phyloP scores from a whole-genome alignment of 148 eudicot genomes.

The Vaccinium darrowii region DNA sequence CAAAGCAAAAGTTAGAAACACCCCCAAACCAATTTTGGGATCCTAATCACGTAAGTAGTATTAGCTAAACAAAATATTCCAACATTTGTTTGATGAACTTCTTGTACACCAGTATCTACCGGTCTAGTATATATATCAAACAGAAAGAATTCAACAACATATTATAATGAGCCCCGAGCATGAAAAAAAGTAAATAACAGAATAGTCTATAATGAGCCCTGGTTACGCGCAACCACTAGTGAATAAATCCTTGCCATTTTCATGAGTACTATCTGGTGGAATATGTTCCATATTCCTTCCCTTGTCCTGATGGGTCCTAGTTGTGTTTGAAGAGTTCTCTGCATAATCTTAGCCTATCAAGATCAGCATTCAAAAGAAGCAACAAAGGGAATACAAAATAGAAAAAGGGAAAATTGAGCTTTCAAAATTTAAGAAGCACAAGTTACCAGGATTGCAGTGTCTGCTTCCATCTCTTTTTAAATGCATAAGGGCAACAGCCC shows the following conservation, averaged over 20 bases:
- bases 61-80: too few species aligned
- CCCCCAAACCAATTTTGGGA: too few species aligned
- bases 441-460: neutral
- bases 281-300: neutral
- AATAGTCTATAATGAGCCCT: too few species aligned
- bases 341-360: neutral
- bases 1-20: too few species aligned
- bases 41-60: too few species aligned
- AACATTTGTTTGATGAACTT: too few species aligned
- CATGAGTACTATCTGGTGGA: neutral
- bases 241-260: neutral
- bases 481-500: neutral
- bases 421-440: neutral
- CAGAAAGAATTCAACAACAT: too few species aligned
- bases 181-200: too few species aligned
- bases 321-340: neutral
- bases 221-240: too few species aligned
- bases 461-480: neutral
- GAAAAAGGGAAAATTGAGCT: neutral
- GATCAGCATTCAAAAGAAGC: neutral
- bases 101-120: too few species aligned
- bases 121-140: too few species aligned
- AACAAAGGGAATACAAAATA: neutral
- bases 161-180: too few species aligned
- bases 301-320: neutral